A percentile compares a stretch with the other conserved stretches of the same genome.
Conservation (phyloP, 1,139 yeast genomes). For the Candida dubliniensis region DNA sequence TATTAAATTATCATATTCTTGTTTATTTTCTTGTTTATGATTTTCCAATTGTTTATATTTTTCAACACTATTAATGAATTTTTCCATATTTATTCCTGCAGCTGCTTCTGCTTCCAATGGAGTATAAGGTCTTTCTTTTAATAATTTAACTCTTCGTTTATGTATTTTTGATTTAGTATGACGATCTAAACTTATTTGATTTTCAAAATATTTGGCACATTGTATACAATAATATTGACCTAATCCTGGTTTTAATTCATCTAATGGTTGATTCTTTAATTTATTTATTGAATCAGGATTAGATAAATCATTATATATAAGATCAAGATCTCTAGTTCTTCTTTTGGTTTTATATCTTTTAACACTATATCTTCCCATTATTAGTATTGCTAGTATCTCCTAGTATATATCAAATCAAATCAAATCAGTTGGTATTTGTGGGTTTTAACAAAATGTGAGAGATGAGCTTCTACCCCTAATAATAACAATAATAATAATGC, state of each 20-base stretch:
- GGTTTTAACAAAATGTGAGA: too few relatives aligned
- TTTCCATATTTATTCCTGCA: slow-evolving; percentile 70
- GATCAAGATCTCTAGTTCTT: slow-evolving; percentile 83
- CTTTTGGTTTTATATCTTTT: slow-evolving; percentile 75
- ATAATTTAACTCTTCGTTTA: slow-evolving; percentile 77
- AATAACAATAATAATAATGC: too few relatives aligned
- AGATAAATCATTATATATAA: slow-evolving; percentile 73
- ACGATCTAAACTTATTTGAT: slow-evolving; percentile 66
- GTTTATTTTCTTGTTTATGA: slow-evolving; percentile 39
- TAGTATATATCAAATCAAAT: too few relatives aligned
- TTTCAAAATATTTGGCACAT: slow-evolving; percentile 90
- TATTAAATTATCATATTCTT: slow-evolving; percentile 34
- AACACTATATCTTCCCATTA: slow-evolving; percentile 88
- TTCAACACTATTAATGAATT: slow-evolving; percentile 63
- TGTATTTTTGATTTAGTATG: slow-evolving; percentile 80
- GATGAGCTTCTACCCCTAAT: too few relatives aligned
- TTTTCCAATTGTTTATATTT: slow-evolving; percentile 46
- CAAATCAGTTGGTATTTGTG: too few relatives aligned
- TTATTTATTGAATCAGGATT: slow-evolving; percentile 59
- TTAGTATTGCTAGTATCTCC: not conserved
- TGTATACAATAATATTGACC: slow-evolving; percentile 95
- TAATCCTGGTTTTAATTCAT: slow-evolving; percentile 88
- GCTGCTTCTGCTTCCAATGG: slow-evolving; percentile 90
- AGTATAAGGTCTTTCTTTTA: slow-evolving; percentile 79
- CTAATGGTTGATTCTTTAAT: slow-evolving; percentile 78